Percentiles rank a stretch among this genome's conserved stretches.
These are phyloP conservation scores for Pseudocercospora ulei DNA, from an alignment of 2,329 filamentous ascomycete species.

Conservation along the genomic window DNA sequence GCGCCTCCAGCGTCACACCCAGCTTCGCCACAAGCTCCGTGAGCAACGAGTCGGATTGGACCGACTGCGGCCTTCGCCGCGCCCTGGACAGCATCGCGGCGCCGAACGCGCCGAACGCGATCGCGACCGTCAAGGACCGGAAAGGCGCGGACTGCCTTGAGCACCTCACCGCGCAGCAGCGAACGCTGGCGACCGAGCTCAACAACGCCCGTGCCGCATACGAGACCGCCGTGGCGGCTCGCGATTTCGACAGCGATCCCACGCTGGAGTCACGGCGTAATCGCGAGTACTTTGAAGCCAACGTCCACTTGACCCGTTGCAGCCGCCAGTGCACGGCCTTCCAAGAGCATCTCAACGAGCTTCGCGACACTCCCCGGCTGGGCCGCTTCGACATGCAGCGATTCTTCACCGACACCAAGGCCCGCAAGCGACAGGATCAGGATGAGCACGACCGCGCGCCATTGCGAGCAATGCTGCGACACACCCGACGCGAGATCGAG, in stretches of 20 bases:
- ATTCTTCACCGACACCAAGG: constrained; percentile 8
- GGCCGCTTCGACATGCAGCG: constrained; percentile 8
- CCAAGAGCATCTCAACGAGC: constrained; percentile 12
- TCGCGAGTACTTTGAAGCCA: constrained; percentile 13
- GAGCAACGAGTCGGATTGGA: constrained; percentile 9
- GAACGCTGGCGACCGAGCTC: constrained; percentile 3
- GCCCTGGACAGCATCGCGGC: constrained; percentile 12
- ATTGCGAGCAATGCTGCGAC: constrained; percentile 6
- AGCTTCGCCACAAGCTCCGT: constrained; percentile 10
- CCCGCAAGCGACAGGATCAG: constrained; percentile 5
- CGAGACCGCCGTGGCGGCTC: not conserved
- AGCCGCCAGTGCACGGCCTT: constrained; percentile 14
- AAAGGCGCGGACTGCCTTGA: constrained; percentile 15
- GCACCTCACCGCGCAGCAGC: constrained; percentile 1
- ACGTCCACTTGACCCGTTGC: constrained; percentile 16
- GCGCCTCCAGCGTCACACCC: constrained; percentile 4
- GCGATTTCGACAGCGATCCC: constrained; percentile 11
- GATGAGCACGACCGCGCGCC: constrained; percentile 6
- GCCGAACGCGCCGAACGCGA: constrained; percentile 10
- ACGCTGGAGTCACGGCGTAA: constrained; percentile 11
- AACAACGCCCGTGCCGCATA: constrained; percentile 10
- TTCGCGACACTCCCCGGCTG: constrained; percentile 12
- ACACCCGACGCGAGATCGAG: constrained; percentile 7
- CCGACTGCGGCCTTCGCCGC: constrained; percentile 13
- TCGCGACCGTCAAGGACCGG: constrained; percentile 15